Evolutionary conservation across 371 early-diverging fungal species (phyloP), one percentile per base, ranked within the genome.

Genomic region (Syncephalastrum contaminatum): DNA sequence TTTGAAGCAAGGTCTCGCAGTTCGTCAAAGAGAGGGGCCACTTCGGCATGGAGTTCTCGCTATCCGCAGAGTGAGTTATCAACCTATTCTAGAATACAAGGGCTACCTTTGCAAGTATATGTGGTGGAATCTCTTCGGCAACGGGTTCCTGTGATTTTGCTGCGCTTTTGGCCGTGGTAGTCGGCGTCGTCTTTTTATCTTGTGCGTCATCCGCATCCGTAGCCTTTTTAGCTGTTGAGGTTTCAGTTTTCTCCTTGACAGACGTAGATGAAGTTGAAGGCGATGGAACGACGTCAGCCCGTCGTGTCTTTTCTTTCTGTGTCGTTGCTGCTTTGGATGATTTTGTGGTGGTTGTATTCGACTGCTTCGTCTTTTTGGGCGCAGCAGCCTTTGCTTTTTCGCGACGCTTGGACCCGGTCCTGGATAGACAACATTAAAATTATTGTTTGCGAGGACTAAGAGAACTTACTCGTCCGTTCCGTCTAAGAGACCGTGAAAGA

Each of bases 401-500:
- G 46, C 48, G 42, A 20, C 30, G 58, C 13, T 47, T 58, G 36
- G 51, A 15, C 15, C 39, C 40, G 2, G 15, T 36, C 51, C 15
- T 51, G 39, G 10, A 30, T 30, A 30, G 36, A 30, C 10, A 16
- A n/a, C 43, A 3, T 42, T 51, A 27, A 8, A 42, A 43, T 22
- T 0, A 14, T 4, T 39, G 40, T 48, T 16, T 15, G 19, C 14
- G 10, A 3, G 12, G 16, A 10, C 7, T 19, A 24, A 3, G 5
- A 46, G n/a, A n/a, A 58, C 67, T 60, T 72, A 83, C 84, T 56
- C 57, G 58, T 73, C 75, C 21, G 72, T 69, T 1, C 67, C 74
- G 18, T 77, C 80, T 46, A 81, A 58, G 0, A 77, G 67, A 2
- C 84, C 84, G 41, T 77, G 67, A 48, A 70, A 81, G 4, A 69